A percentile compares a stretch with the other conserved stretches of the same genome.
Conservation (phyloP, 164 flowering plant species). For the Platanus orientalis region DNA sequence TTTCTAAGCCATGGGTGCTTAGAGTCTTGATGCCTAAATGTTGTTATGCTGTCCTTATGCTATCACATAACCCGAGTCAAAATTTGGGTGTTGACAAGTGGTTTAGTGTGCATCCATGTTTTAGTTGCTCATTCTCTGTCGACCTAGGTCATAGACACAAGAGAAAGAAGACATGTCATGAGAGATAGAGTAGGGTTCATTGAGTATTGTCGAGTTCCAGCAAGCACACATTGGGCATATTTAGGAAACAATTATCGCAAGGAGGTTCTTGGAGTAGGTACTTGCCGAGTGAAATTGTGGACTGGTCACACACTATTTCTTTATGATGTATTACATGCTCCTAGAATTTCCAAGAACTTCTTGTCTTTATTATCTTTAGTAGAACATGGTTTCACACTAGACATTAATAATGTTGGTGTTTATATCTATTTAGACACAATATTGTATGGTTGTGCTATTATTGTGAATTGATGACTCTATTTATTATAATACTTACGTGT, state of each 20-base stretch:
- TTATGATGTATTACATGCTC: conserved; percentile 10
- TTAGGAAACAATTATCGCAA: not conserved
- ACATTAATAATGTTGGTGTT: not conserved
- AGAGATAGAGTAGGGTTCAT: not conserved
- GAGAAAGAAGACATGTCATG: conserved; percentile 10
- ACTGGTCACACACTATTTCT: not conserved
- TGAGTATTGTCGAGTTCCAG: not conserved
- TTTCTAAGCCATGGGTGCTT: no score
- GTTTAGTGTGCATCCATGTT: no score
- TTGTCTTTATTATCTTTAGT: no score
- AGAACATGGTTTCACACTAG: not conserved
- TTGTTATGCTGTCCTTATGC: no score
- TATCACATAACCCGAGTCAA: no score
- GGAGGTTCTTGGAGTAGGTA: conserved; percentile 1
- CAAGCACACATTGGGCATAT: not conserved
- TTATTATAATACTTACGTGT: not conserved
- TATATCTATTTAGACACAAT: not conserved
- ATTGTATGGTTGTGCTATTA: not conserved
- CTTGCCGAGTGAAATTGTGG: not conserved
- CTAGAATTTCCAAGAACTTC: not conserved
- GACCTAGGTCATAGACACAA: no score
- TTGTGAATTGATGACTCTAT: not conserved
- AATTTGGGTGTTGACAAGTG: no score
- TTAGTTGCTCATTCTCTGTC: no score
- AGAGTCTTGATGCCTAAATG: no score